Conservation (phyloP, 176 grass and related monocot species). For the Puccinellia tenuiflora region DNA sequence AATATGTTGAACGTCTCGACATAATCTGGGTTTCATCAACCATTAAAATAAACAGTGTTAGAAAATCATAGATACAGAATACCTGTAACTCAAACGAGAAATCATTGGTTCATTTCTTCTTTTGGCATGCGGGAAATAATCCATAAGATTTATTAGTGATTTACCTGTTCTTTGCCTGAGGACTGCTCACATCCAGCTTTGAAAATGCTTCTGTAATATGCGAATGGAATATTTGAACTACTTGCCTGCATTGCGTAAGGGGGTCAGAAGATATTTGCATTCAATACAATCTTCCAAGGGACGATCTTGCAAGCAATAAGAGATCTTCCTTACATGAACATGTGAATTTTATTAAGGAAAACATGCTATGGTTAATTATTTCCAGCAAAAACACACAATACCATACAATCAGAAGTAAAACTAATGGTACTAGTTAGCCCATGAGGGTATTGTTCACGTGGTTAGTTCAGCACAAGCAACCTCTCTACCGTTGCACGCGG, state of each 20-base stretch:
- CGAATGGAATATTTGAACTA: slow-evolving; percentile 98
- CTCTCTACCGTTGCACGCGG: not conserved
- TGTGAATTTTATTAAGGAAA: not conserved
- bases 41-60: slow-evolving; percentile 25
- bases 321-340: not conserved
- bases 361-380: not conserved
- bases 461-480: not conserved
- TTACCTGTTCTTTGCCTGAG: slow-evolving; percentile 88
- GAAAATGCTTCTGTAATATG: slow-evolving; percentile 88
- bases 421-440: not conserved
- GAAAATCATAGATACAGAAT: slow-evolving; percentile 5
- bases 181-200: slow-evolving; percentile 76
- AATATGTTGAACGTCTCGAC: slow-evolving; percentile 92
- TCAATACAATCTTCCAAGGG: not conserved
- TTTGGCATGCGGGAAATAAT: not conserved
- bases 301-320: not conserved
- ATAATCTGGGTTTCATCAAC: slow-evolving; percentile 55
- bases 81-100: slow-evolving; percentile 1
- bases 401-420: not conserved
- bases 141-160: not conserved
- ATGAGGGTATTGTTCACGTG: not conserved
- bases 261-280: not conserved
- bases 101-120: not conserved
- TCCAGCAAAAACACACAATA: not conserved
- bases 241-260: slow-evolving; percentile 66